Percentiles rank a stretch among this genome's conserved stretches.
phyloP scores from a whole-genome alignment of 1,284 basidiomycete genomes.

The Sanghuangporus weigelae region DNA sequence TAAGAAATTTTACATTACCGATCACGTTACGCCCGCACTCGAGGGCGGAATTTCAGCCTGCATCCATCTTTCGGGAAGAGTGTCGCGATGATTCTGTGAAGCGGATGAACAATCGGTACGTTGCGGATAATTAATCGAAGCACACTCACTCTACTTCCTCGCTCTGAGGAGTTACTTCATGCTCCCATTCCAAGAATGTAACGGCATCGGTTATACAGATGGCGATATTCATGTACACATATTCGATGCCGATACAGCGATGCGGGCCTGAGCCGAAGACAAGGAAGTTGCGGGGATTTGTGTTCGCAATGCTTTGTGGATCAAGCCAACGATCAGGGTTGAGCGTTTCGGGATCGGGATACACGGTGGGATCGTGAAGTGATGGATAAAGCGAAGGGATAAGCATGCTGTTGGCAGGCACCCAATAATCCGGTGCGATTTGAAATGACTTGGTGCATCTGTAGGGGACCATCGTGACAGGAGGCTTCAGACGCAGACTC shows the following conservation, averaged over 20 bases:
- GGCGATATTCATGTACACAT: conserved; percentile 89
- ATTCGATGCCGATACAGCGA: conserved; percentile 91
- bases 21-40: conserved; percentile 25
- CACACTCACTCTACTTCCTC: conserved; percentile 75
- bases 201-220: conserved; percentile 84
- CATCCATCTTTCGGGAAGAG: conserved; percentile 95
- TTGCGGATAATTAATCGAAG: conserved; percentile 1
- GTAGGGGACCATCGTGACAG: conserved; percentile 97
- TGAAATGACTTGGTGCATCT: conserved; percentile 86
- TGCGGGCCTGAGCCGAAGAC: conserved; percentile 95
- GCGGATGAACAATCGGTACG: conserved; percentile 4
- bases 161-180: conserved; percentile 75
- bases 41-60: conserved; percentile 70
- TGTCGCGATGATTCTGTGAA: conserved; percentile 77
- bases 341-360: conserved; percentile 83
- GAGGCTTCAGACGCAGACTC: conserved; percentile 85
- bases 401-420: conserved; percentile 89
- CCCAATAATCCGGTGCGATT: conserved; percentile 86
- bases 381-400: conserved; percentile 97
- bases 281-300: conserved; percentile 91
- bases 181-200: conserved; percentile 84
- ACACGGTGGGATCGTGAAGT: conserved; percentile 85
- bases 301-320: conserved; percentile 72
- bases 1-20: not conserved
- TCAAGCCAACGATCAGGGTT: conserved; percentile 93